Conservation (phyloP, 2,329 filamentous ascomycete genomes). For the Arachnomyces sp. region DNA sequence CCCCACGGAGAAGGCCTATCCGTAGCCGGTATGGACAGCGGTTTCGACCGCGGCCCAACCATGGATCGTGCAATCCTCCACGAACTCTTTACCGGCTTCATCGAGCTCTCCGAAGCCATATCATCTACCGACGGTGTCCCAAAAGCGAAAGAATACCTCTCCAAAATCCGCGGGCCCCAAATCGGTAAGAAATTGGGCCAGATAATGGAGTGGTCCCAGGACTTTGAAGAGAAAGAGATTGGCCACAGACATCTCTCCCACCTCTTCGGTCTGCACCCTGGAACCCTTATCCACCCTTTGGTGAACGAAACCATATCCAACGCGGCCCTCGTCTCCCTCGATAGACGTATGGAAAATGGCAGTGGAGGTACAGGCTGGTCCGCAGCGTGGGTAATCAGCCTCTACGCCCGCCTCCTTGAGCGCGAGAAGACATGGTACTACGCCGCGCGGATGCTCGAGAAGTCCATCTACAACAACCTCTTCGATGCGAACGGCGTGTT, state of each 20-base stretch:
- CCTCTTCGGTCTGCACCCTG: slow-evolving; percentile 43
- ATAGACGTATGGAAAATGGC: slow-evolving; percentile 27
- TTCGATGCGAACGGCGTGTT: slow-evolving; percentile 41
- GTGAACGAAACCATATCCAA: slow-evolving; percentile 25
- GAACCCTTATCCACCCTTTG: slow-evolving; percentile 29
- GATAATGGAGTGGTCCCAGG: slow-evolving; percentile 26
- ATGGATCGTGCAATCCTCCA: slow-evolving; percentile 41
- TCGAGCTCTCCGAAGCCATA: slow-evolving; percentile 15
- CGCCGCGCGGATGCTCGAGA: slow-evolving; percentile 30
- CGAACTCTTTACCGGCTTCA: slow-evolving; percentile 30
- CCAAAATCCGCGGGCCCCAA: slow-evolving; percentile 13
- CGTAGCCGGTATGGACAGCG: too few species aligned
- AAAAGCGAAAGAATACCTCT: slow-evolving; percentile 5
- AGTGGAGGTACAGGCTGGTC: slow-evolving; percentile 47
- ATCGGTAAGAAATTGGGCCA: slow-evolving; percentile 17
- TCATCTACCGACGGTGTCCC: slow-evolving; percentile 5
- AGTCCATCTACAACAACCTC: slow-evolving; percentile 38
- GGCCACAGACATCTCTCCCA: slow-evolving; percentile 47
- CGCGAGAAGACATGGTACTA: slow-evolving; percentile 30
- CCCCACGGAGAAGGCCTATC: slow-evolving; percentile 20
- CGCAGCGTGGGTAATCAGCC: slow-evolving; percentile 43
- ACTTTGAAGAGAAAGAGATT: slow-evolving; percentile 35
- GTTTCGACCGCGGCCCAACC: slow-evolving; percentile 26
- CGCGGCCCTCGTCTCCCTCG: slow-evolving; percentile 20
- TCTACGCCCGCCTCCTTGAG: slow-evolving; percentile 41